These are phyloP conservation scores for Tubosaeta sp. DNA, from an alignment of 768 basidiomycete species.

Conservation along the genomic window DNA sequence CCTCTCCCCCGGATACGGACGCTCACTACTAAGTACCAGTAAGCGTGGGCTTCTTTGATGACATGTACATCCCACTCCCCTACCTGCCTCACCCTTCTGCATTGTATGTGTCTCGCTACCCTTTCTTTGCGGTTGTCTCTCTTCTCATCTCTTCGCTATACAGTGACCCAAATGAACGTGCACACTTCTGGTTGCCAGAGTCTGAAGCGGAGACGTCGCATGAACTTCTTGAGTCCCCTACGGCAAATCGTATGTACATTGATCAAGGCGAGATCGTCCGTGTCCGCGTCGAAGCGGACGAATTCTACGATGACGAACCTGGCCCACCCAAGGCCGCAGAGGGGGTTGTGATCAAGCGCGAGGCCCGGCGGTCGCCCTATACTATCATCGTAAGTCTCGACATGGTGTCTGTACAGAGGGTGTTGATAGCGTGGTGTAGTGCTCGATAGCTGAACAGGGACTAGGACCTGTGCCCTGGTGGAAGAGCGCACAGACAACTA, in stretches of 20 bases:
- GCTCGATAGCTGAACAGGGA: slow-evolving; percentile 80
- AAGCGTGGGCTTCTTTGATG: slow-evolving; percentile 88
- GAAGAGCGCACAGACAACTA: slow-evolving; percentile 46
- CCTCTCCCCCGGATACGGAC: neutral
- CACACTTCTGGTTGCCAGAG: slow-evolving; percentile 79
- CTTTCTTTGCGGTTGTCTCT: neutral
- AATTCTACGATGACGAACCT: slow-evolving; percentile 83
- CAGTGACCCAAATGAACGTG: slow-evolving; percentile 79
- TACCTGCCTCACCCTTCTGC: slow-evolving; percentile 80
- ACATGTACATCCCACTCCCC: slow-evolving; percentile 77
- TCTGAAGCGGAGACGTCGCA: slow-evolving; percentile 46
- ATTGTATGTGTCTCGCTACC: slow-evolving; percentile 48
- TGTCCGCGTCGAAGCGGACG: slow-evolving; percentile 74
- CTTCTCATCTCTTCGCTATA: neutral
- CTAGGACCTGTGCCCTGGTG: slow-evolving; percentile 76
- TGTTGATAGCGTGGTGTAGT: slow-evolving; percentile 39
- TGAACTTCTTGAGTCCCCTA: slow-evolving; percentile 66
- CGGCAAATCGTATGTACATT: slow-evolving; percentile 72
- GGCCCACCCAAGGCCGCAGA: slow-evolving; percentile 75
- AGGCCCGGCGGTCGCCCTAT: slow-evolving; percentile 57
- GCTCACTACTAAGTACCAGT: slow-evolving; percentile 43
- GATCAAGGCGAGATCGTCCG: slow-evolving; percentile 73
- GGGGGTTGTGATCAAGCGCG: slow-evolving; percentile 54
- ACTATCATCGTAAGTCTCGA: slow-evolving; percentile 54
- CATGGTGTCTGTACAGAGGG: too few relatives aligned